Conservation (phyloP, 345 rosid genomes). For the Arabidopsis thaliana region DNA sequence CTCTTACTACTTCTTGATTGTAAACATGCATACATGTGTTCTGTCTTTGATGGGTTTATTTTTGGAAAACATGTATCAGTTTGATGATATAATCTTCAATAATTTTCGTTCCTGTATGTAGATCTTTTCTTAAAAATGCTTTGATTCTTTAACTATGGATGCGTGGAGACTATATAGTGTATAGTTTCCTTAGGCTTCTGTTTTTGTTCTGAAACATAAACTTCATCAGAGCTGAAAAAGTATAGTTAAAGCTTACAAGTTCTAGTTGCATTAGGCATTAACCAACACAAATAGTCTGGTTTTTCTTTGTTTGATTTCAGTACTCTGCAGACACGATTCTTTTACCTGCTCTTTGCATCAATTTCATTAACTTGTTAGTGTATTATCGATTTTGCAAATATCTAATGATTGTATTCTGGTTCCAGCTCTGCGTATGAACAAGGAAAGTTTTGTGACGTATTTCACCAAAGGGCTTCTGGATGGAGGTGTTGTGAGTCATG, state of each 20-base stretch:
- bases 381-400: constrained; percentile 5
- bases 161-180: constrained; percentile 5
- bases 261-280: constrained; percentile 19
- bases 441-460: constrained; percentile 76
- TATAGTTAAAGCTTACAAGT: neutral
- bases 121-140: neutral
- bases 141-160: neutral
- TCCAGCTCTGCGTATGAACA: constrained; percentile 77
- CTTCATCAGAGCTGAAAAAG: constrained; percentile 5
- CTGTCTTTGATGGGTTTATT: constrained; percentile 11
- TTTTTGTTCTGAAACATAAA: neutral
- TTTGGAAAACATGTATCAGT: neutral
- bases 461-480: constrained; percentile 73
- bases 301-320: constrained; percentile 1
- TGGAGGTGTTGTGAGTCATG: constrained; percentile 95
- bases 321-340: constrained; percentile 18
- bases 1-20: constrained; percentile 9
- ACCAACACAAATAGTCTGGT: constrained; percentile 2
- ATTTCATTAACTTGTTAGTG: neutral
- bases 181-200: constrained; percentile 17
- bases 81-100: constrained; percentile 1
- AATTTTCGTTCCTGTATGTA: neutral
- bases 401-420: constrained; percentile 19
- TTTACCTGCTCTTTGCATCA: constrained; percentile 15
- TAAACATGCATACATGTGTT: neutral